Percentiles rank a stretch among this genome's conserved stretches.
Conservation (phyloP, 2,329 filamentous ascomycete genomes). For the Remersonia thermophila region DNA sequence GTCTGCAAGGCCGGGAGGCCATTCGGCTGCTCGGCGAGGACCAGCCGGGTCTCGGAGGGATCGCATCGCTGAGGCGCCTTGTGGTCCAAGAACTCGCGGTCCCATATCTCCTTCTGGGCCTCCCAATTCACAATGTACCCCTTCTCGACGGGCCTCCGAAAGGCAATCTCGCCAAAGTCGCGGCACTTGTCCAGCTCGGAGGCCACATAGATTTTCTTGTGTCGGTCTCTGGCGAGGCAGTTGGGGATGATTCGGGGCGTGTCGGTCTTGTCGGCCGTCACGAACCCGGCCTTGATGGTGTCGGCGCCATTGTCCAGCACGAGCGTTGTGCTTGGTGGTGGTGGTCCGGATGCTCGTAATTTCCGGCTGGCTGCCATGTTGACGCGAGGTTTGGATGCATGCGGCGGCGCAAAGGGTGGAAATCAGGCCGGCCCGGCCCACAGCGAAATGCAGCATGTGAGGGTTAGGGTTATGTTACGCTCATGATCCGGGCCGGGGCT, state of each 20-base stretch:
- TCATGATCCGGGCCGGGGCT: neutral
- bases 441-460: no score
- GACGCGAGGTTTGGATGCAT: neutral
- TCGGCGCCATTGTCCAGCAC: conserved; percentile 89
- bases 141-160: conserved; percentile 83
- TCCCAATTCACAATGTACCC: conserved; percentile 97
- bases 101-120: conserved; percentile 89
- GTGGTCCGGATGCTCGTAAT: conserved; percentile 37
- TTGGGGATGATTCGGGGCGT: conserved; percentile 71
- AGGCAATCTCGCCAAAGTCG: conserved; percentile 81
- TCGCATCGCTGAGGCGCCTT: conserved; percentile 58
- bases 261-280: conserved; percentile 31
- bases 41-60: conserved; percentile 66
- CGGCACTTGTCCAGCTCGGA: conserved; percentile 66
- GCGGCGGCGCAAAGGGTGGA: neutral
- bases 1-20: conserved; percentile 67
- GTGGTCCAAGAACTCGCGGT: conserved; percentile 67
- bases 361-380: conserved; percentile 25
- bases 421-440: neutral
- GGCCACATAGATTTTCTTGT: conserved; percentile 66
- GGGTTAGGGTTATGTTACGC: neutral
- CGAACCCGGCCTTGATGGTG: conserved; percentile 82
- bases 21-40: conserved; percentile 80
- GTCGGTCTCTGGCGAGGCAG: conserved; percentile 72
- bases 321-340: conserved; percentile 55